Evolutionary conservation across 2,329 filamentous ascomycete species (phyloP).

Genomic region (Neonectria ditissima): DNA sequence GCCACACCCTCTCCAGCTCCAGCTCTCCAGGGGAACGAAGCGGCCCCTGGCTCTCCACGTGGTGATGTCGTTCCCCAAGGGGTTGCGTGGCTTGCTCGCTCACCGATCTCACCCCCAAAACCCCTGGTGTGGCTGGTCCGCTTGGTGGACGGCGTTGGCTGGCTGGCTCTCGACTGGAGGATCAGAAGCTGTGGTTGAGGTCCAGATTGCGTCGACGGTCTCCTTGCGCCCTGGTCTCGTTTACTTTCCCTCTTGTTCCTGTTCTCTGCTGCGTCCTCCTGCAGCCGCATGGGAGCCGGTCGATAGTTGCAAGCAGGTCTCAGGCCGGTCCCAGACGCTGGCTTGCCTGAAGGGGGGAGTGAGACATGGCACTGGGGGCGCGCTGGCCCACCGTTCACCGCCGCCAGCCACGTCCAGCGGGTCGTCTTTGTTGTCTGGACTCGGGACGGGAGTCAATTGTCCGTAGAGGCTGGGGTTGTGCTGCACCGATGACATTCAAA

Average conservation of each 20-base stretch:
- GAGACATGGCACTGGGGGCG: slow-evolving; percentile 24
- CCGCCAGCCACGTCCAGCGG: slow-evolving; percentile 8
- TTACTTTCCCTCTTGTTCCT: neutral
- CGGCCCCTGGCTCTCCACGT: slow-evolving; percentile 28
- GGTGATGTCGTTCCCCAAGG: neutral
- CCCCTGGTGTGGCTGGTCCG: slow-evolving; percentile 19
- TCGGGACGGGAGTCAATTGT: slow-evolving; percentile 11
- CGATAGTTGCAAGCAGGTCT: slow-evolving; percentile 14
- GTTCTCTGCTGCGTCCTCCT: neutral
- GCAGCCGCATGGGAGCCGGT: neutral
- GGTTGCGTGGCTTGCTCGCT: slow-evolving; percentile 16
- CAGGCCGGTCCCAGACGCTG: slow-evolving; percentile 2
- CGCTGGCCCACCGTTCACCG: slow-evolving; percentile 4
- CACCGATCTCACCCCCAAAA: slow-evolving; percentile 2
- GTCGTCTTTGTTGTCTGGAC: slow-evolving; percentile 9
- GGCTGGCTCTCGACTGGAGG: slow-evolving; percentile 6
- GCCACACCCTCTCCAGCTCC: slow-evolving; percentile 10
- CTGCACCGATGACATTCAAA: slow-evolving; percentile 3
- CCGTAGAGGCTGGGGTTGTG: slow-evolving; percentile 9
- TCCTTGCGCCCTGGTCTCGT: neutral
- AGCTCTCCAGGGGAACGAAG: slow-evolving; percentile 6
- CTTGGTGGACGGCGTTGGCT: slow-evolving; percentile 4
- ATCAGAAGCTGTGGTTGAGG: slow-evolving; percentile 6
- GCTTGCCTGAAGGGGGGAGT: slow-evolving; percentile 10
- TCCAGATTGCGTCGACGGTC: slow-evolving; percentile 1